Percentiles rank a stretch among this genome's conserved stretches.
These are phyloP conservation scores for Candida orba DNA, from an alignment of 805 yeast species.

Conservation along the genomic window DNA sequence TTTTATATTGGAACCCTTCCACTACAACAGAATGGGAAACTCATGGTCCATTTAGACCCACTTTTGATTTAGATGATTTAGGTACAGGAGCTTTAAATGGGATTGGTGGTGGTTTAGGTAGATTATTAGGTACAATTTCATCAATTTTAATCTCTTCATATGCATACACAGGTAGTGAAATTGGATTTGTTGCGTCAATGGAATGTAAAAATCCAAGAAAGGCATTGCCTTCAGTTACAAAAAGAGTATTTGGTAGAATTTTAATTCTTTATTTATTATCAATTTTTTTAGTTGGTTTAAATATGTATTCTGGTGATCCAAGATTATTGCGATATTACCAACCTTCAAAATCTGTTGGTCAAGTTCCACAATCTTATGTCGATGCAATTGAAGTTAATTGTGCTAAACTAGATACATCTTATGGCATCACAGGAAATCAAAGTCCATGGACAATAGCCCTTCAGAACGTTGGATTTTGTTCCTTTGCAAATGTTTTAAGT, in stretches of 20 bases:
- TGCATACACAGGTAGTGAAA: constrained; percentile 77
- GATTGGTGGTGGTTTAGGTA: constrained; percentile 52
- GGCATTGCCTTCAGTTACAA: constrained; percentile 71
- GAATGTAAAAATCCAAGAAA: constrained; percentile 78
- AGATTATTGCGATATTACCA: constrained; percentile 49
- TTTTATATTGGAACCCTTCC: constrained; percentile 56
- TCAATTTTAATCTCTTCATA: constrained; percentile 62
- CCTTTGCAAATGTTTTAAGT: constrained; percentile 39
- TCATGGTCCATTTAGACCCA: constrained; percentile 69
- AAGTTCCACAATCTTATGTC: constrained; percentile 5
- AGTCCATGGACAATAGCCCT: constrained; percentile 56
- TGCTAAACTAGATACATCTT: neutral
- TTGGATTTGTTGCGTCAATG: constrained; percentile 77
- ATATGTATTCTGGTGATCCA: constrained; percentile 74
- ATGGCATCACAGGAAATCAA: constrained; percentile 30
- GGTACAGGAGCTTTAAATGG: constrained; percentile 51
- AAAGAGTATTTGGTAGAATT: constrained; percentile 66
- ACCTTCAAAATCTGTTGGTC: constrained; percentile 4
- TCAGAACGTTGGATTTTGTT: constrained; percentile 44
- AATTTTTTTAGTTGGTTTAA: constrained; percentile 61
- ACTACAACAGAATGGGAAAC: constrained; percentile 41
- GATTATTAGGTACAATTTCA: constrained; percentile 51
- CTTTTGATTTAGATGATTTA: constrained; percentile 56
- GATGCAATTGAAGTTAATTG: constrained; percentile 7
- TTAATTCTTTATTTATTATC: constrained; percentile 58